These are phyloP conservation scores for Boletus reticulatus DNA, from an alignment of 768 basidiomycete genomes.

Conservation along the genomic window DNA sequence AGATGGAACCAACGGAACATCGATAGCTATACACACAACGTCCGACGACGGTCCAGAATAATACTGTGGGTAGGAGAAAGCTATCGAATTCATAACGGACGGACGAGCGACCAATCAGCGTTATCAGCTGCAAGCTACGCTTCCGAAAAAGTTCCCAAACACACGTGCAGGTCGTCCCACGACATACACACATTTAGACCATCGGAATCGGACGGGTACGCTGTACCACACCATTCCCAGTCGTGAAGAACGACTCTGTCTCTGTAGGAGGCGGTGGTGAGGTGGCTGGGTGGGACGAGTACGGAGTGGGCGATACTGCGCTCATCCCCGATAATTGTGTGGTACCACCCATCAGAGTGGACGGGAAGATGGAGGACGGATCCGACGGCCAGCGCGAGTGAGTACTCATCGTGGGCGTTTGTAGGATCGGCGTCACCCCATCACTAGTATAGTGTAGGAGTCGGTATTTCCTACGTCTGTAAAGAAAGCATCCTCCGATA, in stretches of 20 bases:
- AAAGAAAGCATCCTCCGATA: slow-evolving; percentile 17
- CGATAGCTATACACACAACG: no score
- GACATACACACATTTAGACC: slow-evolving; percentile 3
- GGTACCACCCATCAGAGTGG: not conserved
- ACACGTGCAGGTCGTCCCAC: no score
- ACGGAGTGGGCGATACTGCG: not conserved
- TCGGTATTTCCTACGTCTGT: slow-evolving; percentile 5
- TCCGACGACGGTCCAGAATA: no score
- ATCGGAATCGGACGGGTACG: slow-evolving; percentile 21
- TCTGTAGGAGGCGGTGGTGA: slow-evolving; percentile 15
- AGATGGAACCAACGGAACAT: no score
- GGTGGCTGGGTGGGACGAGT: not conserved
- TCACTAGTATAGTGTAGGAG: not conserved
- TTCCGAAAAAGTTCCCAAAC: no score
- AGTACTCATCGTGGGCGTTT: not conserved
- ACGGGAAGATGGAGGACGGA: slow-evolving; percentile 2
- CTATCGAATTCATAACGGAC: no score
- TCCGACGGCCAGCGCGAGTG: slow-evolving; percentile 13
- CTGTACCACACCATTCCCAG: not conserved
- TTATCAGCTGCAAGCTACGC: no score
- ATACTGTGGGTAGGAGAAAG: no score
- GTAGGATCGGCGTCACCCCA: not conserved
- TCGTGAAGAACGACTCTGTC: slow-evolving; percentile 7
- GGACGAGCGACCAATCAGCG: no score
- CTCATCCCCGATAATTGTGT: not conserved